Evolutionary conservation across 176 grass and related monocot species (phyloP).

Genomic region (Aegilops umbellulata): DNA sequence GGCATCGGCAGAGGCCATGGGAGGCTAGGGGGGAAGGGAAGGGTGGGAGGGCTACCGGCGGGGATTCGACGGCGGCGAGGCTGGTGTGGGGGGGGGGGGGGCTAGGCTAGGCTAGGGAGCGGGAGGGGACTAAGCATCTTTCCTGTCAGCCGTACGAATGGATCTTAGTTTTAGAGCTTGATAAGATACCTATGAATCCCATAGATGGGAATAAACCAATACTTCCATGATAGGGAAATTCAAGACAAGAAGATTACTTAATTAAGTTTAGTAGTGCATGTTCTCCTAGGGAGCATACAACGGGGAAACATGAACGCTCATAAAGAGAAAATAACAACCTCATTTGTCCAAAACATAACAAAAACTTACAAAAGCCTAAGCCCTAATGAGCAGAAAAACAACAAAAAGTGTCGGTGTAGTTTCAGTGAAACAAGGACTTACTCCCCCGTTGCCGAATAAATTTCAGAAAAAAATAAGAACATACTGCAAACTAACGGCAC

Average conservation of each 20-base stretch:
- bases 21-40: too few species aligned
- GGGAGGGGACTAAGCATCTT: too few species aligned
- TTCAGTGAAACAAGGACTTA: not conserved
- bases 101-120: too few species aligned
- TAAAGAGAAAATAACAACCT: not conserved
- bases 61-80: too few species aligned
- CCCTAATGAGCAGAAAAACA: not conserved
- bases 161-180: not conserved
- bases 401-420: not conserved
- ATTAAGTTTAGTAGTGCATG: not conserved
- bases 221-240: not conserved
- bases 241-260: not conserved
- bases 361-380: not conserved
- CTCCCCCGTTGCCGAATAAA: not conserved
- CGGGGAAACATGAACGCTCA: not conserved
- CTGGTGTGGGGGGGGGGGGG: too few species aligned
- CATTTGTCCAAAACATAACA: not conserved
- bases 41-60: too few species aligned
- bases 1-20: too few species aligned
- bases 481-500: not conserved
- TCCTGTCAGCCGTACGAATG: too few species aligned
- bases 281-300: conserved; percentile 3
- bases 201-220: conserved; percentile 2
- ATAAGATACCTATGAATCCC: conserved; percentile 15
- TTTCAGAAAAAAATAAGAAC: not conserved